Base-by-base conservation (phyloP, 2,329 filamentous ascomycete genomes). In the Cercospora zeae-maydis region DNA sequence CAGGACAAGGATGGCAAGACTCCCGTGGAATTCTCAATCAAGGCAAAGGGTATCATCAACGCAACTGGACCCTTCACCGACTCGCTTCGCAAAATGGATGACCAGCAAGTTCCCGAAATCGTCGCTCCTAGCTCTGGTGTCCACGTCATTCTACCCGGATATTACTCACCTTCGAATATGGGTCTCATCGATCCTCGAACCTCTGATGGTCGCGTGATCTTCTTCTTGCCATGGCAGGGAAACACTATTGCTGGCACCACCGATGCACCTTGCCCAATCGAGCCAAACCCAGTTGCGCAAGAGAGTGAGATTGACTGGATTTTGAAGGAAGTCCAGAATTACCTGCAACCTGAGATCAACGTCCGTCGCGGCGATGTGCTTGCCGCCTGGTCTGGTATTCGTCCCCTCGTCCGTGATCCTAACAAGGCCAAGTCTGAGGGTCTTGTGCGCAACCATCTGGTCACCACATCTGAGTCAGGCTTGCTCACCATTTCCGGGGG, bases 141-240 rank as follows among this genome's bases (percentile, higher is more conserved):
- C 30, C 92, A 96, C 77, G 85, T 96, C 65, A 89, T 96, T 67
- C 85, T 96, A 2, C 92, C 92, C 21, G 91, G 91, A 53, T 96
- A 95, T 80, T 95, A 89, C 81, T 90, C 88, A 71, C 91, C 91
- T 47, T 84, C 87, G 19, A 88, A 92, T 73, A 95, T 96, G 91
- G 92, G 92, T 65, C 82, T 96, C 42, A 90, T 96, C 70, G 92
- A 96, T 72, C 91, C 92, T 4, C 86, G 87, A 42, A 95, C 92
- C 1, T 96, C 91, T 1, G 92, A 96, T 73, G 92, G 92, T 19
- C 86, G 92, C 74, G 92, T 96, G 55, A 93, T 96, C 73, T 96
- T 96, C 85, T 96, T 96, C 83, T 82, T 96, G 42, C 92, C 92
- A 21, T 96, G 92, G 92, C 91, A 96, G 79, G 91, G 91, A 54